These are phyloP conservation scores for Aspergillus thermomutatus DNA, from an alignment of 2,329 filamentous ascomycete genomes.

Conservation along the genomic window DNA sequence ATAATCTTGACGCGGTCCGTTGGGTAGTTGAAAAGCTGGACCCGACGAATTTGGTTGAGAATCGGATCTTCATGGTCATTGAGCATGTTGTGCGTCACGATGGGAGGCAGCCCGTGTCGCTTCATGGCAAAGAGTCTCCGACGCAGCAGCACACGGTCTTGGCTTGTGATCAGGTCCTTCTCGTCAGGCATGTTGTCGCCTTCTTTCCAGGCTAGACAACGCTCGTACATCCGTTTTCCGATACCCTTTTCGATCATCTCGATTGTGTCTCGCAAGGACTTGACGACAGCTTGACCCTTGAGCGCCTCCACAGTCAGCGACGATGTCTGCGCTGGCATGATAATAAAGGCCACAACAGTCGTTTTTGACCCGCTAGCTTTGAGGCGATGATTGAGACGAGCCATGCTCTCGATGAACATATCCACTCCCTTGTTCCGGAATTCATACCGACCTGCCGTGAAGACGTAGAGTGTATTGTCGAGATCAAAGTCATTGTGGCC, in stretches of 20 bases:
- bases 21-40: conserved; percentile 95
- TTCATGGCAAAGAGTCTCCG: conserved; percentile 96
- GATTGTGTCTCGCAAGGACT: conserved; percentile 88
- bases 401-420: conserved; percentile 98
- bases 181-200: conserved; percentile 91
- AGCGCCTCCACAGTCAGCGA: conserved; percentile 93
- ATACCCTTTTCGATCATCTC: conserved; percentile 91
- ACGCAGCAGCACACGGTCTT: conserved; percentile 88
- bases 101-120: conserved; percentile 80
- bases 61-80: conserved; percentile 93
- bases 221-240: conserved; percentile 89
- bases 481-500: conserved; percentile 96
- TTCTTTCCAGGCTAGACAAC: conserved; percentile 92
- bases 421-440: conserved; percentile 98
- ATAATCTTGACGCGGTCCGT: conserved; percentile 94
- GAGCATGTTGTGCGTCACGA: conserved; percentile 98
- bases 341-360: conserved; percentile 95
- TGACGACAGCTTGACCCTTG: conserved; percentile 96
- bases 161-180: conserved; percentile 88
- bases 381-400: conserved; percentile 88
- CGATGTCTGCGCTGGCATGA: conserved; percentile 95
- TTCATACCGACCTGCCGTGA: conserved; percentile 95
- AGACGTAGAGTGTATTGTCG: conserved; percentile 96
- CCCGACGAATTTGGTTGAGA: conserved; percentile 89
- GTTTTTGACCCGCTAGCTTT: conserved; percentile 82